Base-by-base conservation (phyloP, 2,329 filamentous ascomycete species). In the Harringtonia aguacate region DNA sequence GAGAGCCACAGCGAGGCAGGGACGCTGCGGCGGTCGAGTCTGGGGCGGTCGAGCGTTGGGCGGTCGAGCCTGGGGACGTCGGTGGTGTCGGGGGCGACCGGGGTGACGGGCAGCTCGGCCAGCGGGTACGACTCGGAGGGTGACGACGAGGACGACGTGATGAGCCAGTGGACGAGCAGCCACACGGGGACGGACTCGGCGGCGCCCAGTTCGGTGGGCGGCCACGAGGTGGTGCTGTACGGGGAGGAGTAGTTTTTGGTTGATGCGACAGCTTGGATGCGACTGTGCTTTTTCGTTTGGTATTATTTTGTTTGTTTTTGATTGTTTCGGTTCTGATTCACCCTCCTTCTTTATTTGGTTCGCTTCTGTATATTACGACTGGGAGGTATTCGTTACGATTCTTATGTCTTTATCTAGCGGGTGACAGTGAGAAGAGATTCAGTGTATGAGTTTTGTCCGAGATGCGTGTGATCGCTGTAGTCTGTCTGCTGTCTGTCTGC, bases 111-210 rank as follows among this genome's bases (percentile, higher is more conserved):
- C 4, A 52, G 53, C 17, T 50, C 51, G 21, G 40, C 43, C 10
- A 47, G 48, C 21, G 51, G 47, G 1, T 59, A 58, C 30, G 61
- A 58, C 46, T 64, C 61, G 3, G 56, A 51, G 53, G 48, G 59
- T 54, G 50, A 52, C n/a, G 49, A 50, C 7, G 60, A 52, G n/a
- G 49, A 50, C 7, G 60, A 60, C 15, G 44, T 24, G 59, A 60
- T 17, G 65, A 68, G 69, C 47, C 67, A 73, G 45, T 73, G 67
- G 65, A 70, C 69, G 3, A 69, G 67, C 52, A 71, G 67, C 45
- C 63, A 55, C 5, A 54, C 56, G 24, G 53, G 57, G 12, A 54
- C 56, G 18, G 54, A 58, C 48, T 48, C 48, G 36, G 45, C 43
- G 15, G 49, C 41, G 29, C 21, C 47, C 8, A 55, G 55, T 42